These are phyloP conservation scores for Physcia stellaris DNA, from an alignment of 495 filamentous ascomycete genomes.

Conservation along the genomic window DNA sequence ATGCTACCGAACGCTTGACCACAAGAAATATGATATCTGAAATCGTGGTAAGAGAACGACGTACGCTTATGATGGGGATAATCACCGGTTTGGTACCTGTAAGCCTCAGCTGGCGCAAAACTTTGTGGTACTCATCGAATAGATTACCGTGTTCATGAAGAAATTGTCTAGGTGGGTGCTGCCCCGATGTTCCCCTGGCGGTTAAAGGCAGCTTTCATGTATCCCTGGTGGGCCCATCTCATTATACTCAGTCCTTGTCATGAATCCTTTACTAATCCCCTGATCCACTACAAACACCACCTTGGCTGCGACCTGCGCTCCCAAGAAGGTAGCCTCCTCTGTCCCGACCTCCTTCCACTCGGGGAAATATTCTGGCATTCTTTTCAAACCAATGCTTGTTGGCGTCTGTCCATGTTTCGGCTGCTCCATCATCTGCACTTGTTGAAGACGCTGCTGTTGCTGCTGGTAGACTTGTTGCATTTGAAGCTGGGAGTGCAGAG, in stretches of 20 bases:
- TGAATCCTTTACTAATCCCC: conserved; percentile 54
- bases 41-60: no score
- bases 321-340: conserved; percentile 69
- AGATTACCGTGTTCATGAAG: no score
- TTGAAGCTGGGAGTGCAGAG: conserved; percentile 8
- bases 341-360: conserved; percentile 81
- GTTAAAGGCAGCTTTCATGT: conserved; percentile 32
- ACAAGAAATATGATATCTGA: no score
- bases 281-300: conserved; percentile 62
- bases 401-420: conserved; percentile 79
- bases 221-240: conserved; percentile 61
- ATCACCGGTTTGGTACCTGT: no score
- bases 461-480: conserved; percentile 25
- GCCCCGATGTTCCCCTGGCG: no score
- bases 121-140: no score
- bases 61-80: no score
- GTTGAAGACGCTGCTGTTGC: conserved; percentile 17
- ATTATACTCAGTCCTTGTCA: conserved; percentile 65
- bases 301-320: conserved; percentile 64
- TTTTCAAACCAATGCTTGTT: conserved; percentile 64
- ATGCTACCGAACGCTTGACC: no score
- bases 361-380: conserved; percentile 74
- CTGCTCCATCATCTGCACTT: conserved; percentile 38
- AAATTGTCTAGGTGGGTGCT: no score
- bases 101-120: no score